Evolutionary conservation across 495 filamentous ascomycete genomes (phyloP), one percentile per base, ranked within the genome.

Genomic region (Penicillium salamii): DNA sequence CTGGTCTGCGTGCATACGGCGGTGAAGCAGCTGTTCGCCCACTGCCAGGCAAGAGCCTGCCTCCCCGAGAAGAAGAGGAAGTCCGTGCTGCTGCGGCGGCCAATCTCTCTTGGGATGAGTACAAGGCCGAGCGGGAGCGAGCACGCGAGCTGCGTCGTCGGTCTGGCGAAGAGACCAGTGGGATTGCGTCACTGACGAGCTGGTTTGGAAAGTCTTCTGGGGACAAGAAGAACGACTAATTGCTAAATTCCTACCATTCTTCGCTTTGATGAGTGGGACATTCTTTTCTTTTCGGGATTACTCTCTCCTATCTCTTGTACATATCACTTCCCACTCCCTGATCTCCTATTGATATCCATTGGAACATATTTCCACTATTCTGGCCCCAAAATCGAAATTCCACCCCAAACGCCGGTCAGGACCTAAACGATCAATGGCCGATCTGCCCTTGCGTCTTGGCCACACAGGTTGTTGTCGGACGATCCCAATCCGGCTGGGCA

Each of bases 1-100:
- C 83, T 53, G 87, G 77, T 0, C 87, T 95, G 52, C 77, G 83
- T 56, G 55, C 76, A 3, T 78, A 87, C 53, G 89, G 84, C 5
- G 89, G 90, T 1, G 78, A 83, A 44, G 66, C 74, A 32, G 76
- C 75, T n/a, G 71, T 79, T 7, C 59, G 58, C 17, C 61, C 67
- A 11, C 44, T 71, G n/a, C 69, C 70, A 43, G 14, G 43, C 31
- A 41, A 53, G 17, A 48, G 35, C n/a, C 20, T 43, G 11, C 20
- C 42, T 42, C 23, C 46, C 31, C 21, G 49, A 58, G 44, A 54
- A 34, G 52, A 55, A 1, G 46, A 52, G 20, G 42, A 20, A 6
- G 44, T 37, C 15, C 45, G 53, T 7, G 36, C 42, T 13, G 17
- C 53, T 2, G 53, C 52, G 0, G 54, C 52, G 7, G 52, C 58